Base-by-base conservation (phyloP, 805 yeast species). In the Schizosaccharomyces octosporus region DNA sequence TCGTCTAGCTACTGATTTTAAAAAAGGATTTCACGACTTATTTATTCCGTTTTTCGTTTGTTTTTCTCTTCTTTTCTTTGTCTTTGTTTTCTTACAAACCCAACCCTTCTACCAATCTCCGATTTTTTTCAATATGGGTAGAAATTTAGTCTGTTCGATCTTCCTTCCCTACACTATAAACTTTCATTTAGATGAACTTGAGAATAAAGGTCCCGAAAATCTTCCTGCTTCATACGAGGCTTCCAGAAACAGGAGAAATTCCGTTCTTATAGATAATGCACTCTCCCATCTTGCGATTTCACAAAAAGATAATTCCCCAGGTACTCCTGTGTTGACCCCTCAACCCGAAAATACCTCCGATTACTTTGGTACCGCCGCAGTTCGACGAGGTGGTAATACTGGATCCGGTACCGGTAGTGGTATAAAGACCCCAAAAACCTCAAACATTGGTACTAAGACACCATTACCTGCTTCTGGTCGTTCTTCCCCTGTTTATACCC, bases 401-500 rank as follows among this genome's bases (percentile, higher is more conserved):
- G 32, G 32, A 5, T 5, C 7, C 1, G 32, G 32, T 31, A 6
- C 32, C 7, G 32, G 32, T 31, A 31, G 32, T 17, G 51, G 51
- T 45, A 19, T 24, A 45, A 45, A 19, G 51, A 45, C 51, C 2
- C 51, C 51, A 24, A 24, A 7, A 36, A 36, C 41, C 15, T 13
- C 41, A 36, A 36, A 24, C 7, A 19, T 45, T n/a, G 51, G 51
- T 45, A 24, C 36, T 51, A n/a, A 1, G 1, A n/a, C 57, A 17
- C 57, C 57, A 11, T 24, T 29, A 19, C 36, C 36, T 17, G 17
- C 39, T 17, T 51, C 57, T 29, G 57, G 57, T 13, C 31, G 57
- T 19, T 21, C 57, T 29, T 51, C 57, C 4, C 57, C 42, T 7
- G 19, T 60, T 6, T 60, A 64, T 27, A 62, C 63, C 6, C 68